Conservation (phyloP, 257 asterid species). For the Solanum microdontum region DNA sequence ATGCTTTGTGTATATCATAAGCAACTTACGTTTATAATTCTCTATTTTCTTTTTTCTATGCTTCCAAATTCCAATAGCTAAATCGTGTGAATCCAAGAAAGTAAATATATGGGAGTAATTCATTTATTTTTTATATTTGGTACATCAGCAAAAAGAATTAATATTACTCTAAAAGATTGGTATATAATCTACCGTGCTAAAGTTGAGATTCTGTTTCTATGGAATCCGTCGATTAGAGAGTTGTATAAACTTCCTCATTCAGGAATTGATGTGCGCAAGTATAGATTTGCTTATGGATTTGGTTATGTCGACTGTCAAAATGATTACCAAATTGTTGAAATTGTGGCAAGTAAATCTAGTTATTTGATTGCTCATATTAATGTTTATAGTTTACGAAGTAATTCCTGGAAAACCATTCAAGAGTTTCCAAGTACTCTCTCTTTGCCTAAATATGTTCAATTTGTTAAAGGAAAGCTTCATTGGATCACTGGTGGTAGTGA, state of each 20-base stretch:
- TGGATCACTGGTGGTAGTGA: not conserved
- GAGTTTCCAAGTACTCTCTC: not conserved
- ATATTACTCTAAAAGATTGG: not conserved
- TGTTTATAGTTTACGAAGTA: constrained; percentile 10
- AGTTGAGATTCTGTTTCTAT: constrained; percentile 11
- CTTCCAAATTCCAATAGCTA: not conserved
- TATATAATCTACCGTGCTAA: not conserved
- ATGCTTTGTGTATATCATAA: too few species aligned
- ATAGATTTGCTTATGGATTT: not conserved
- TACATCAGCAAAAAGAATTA: too few species aligned
- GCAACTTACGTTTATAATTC: too few species aligned
- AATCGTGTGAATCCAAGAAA: too few species aligned
- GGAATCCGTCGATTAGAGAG: constrained; percentile 14
- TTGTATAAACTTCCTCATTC: constrained; percentile 23
- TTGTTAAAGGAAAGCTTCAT: constrained; percentile 11
- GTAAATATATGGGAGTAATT: too few species aligned
- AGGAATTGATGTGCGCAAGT: not conserved
- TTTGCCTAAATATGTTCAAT: not conserved
- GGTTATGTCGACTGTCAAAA: constrained; percentile 27
- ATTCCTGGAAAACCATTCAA: constrained; percentile 8
- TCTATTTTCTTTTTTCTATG: not conserved
- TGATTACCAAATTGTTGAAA: constrained; percentile 20
- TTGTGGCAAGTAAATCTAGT: not conserved
- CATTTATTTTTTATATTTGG: too few species aligned
- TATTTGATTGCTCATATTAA: not conserved